These are phyloP conservation scores for Trichoderma breve DNA, from an alignment of 2,329 filamentous ascomycete genomes.

Conservation along the genomic window DNA sequence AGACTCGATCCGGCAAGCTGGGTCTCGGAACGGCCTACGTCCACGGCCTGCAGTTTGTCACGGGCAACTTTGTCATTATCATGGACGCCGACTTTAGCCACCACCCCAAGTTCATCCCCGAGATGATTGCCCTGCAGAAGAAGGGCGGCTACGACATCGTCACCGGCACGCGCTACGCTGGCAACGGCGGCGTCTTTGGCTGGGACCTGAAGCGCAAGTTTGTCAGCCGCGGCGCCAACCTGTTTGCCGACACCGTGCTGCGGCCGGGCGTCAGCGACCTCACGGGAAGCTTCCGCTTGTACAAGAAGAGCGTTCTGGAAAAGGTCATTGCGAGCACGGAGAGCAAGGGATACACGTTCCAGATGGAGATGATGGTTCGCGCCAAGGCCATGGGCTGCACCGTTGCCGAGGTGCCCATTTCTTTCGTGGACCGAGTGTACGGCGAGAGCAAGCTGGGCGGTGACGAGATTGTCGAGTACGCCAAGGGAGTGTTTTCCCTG, in stretches of 20 bases:
- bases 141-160: conserved; percentile 87
- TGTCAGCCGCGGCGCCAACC: conserved; percentile 82
- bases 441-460: conserved; percentile 93
- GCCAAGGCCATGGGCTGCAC: conserved; percentile 94
- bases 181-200: conserved; percentile 84
- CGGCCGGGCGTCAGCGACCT: conserved; percentile 92
- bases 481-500: conserved; percentile 75
- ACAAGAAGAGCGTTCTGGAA: conserved; percentile 86
- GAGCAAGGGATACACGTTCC: conserved; percentile 97
- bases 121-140: conserved; percentile 84
- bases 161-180: conserved; percentile 91
- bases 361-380: conserved; percentile 99
- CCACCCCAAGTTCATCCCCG: conserved; percentile 97
- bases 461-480: conserved; percentile 94
- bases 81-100: conserved; percentile 99
- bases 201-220: conserved; percentile 94
- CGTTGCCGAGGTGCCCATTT: conserved; percentile 93
- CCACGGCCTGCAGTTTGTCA: conserved; percentile 85
- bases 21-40: conserved; percentile 97
- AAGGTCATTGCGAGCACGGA: conserved; percentile 88
- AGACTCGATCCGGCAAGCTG: conserved; percentile 88
- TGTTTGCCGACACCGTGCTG: conserved; percentile 93
- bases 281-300: conserved; percentile 90
- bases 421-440: conserved; percentile 92
- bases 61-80: conserved; percentile 96